These are phyloP conservation scores for Candida insectorum DNA, from an alignment of 805 yeast genomes.

Conservation along the genomic window DNA sequence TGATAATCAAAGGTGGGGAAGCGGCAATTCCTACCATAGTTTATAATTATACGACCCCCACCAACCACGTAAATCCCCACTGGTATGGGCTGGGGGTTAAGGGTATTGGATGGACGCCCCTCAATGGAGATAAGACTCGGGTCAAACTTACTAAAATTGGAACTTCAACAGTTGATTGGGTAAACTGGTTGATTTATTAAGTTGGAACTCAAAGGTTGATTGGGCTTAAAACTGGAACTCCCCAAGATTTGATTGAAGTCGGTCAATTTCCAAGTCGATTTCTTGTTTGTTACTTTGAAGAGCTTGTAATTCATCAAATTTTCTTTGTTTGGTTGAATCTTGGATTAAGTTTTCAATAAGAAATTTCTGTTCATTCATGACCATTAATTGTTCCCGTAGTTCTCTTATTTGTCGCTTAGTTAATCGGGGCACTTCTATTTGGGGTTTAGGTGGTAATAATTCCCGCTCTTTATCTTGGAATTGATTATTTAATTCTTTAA, in stretches of 20 bases:
- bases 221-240: too few species aligned
- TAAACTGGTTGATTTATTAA: too few species aligned
- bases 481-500: slow-evolving; percentile 56
- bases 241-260: slow-evolving; percentile 52
- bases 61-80: too few species aligned
- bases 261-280: slow-evolving; percentile 45
- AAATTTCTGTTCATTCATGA: slow-evolving; percentile 78
- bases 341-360: slow-evolving; percentile 64
- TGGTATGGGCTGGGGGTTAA: too few species aligned
- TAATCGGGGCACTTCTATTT: slow-evolving; percentile 22
- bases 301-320: slow-evolving; percentile 71
- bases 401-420: slow-evolving; percentile 55
- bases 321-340: slow-evolving; percentile 60
- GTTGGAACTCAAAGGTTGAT: too few species aligned
- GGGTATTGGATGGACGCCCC: too few species aligned
- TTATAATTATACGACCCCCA: too few species aligned
- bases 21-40: too few species aligned
- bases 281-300: slow-evolving; percentile 59
- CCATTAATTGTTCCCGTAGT: slow-evolving; percentile 74
- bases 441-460: slow-evolving; percentile 15
- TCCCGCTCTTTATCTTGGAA: slow-evolving; percentile 27
- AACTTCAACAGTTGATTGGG: too few species aligned
- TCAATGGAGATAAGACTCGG: too few species aligned
- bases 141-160: too few species aligned
- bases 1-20: too few species aligned